phyloP scores from a whole-genome alignment of 805 yeast genomes.

The Ogataea ramenticola region DNA sequence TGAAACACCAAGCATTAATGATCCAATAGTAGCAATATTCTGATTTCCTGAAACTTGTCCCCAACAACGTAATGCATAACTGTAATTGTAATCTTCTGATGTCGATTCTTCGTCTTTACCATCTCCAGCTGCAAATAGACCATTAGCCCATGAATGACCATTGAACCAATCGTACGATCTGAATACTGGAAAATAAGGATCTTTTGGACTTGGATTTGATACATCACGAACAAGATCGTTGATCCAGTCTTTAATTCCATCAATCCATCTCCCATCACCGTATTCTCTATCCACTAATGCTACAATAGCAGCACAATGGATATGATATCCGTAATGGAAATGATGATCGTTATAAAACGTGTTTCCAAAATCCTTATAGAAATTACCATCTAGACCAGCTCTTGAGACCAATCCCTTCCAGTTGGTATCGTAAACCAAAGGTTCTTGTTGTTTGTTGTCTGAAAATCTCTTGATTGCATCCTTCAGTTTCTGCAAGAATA shows the following conservation, averaged over 20 bases:
- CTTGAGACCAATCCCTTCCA: slow-evolving; percentile 77
- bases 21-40: slow-evolving; percentile 46
- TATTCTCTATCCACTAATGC: slow-evolving; percentile 51
- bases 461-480: slow-evolving; percentile 65
- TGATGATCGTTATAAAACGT: slow-evolving; percentile 82
- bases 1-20: slow-evolving; percentile 52
- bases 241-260: slow-evolving; percentile 45
- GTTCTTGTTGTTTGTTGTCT: slow-evolving; percentile 58
- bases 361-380: slow-evolving; percentile 54
- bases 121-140: slow-evolving; percentile 53
- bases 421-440: slow-evolving; percentile 69
- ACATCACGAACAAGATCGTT: slow-evolving; percentile 59
- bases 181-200: slow-evolving; percentile 53
- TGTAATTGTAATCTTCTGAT: slow-evolving; percentile 65
- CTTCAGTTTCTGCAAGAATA: slow-evolving; percentile 52
- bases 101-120: slow-evolving; percentile 69
- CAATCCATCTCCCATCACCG: slow-evolving; percentile 46
- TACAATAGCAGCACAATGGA: slow-evolving; percentile 76
- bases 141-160: slow-evolving; percentile 76
- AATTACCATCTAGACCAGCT: slow-evolving; percentile 39
- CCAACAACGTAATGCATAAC: slow-evolving; percentile 67
- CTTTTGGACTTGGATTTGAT: slow-evolving; percentile 51
- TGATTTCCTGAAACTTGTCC: slow-evolving; percentile 48
- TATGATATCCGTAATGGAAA: slow-evolving; percentile 79
- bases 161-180: slow-evolving; percentile 64